These are phyloP conservation scores for Meyerozyma carpophila DNA, from an alignment of 1,139 yeast genomes.

Conservation along the genomic window DNA sequence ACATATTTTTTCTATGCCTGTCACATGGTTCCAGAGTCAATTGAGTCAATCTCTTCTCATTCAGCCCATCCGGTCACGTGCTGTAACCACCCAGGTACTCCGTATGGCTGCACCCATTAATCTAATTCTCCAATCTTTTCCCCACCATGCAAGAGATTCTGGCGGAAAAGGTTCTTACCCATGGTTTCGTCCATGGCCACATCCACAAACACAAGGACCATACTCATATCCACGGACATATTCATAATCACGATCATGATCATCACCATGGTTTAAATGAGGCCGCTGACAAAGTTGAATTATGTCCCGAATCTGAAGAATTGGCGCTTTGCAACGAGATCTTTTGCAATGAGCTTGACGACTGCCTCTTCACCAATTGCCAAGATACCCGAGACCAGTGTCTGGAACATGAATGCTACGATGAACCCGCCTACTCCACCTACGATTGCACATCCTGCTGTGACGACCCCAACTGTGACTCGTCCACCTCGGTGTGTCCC, in stretches of 20 bases:
- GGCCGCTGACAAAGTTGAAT: conserved; percentile 6
- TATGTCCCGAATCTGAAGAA: conserved; percentile 28
- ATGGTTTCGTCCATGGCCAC: conserved; percentile 65
- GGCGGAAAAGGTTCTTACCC: conserved; percentile 18
- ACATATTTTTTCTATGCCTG: no score
- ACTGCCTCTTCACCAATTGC: conserved; percentile 37
- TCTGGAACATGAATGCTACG: neutral
- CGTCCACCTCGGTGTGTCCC: conserved; percentile 7
- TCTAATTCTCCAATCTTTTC: neutral
- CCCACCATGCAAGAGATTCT: neutral
- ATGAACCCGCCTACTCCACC: neutral
- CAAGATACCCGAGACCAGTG: conserved; percentile 15
- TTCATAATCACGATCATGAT: conserved; percentile 47
- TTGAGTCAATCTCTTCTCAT: no score
- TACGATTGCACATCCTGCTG: conserved; percentile 12
- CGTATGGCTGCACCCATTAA: neutral
- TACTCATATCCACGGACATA: conserved; percentile 66
- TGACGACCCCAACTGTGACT: conserved; percentile 11
- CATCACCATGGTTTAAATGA: conserved; percentile 6
- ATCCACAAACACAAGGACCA: conserved; percentile 60
- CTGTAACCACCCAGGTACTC: conserved; percentile 1
- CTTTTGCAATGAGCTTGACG: conserved; percentile 41
- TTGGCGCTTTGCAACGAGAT: conserved; percentile 35
- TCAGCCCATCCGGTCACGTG: neutral
- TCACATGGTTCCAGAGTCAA: no score